Evolutionary conservation across 2,329 filamentous ascomycete genomes (phyloP), one percentile per base, ranked within the genome.

Genomic region (Neurospora sp.): DNA sequence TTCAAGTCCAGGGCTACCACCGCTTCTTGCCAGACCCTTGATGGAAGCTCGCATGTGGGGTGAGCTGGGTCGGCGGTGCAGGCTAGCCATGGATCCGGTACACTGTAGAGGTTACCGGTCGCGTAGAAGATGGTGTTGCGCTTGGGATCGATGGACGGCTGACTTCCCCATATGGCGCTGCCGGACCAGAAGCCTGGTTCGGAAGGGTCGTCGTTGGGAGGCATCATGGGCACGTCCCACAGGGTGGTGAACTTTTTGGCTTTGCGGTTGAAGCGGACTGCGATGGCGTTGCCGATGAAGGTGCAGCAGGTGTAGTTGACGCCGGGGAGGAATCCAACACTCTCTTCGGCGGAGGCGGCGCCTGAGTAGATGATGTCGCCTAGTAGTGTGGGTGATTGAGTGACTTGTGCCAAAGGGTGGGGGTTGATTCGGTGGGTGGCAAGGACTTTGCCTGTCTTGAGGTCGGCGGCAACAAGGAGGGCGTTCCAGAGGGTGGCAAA

Each of bases 61-160:
- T 72, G 68, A 28, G 68, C 39, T n/a, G 73, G 73, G 8, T 68
- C 36, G 28, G 73, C 72, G 23, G 73, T 71, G 69, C 78, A 79
- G 11, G 73, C 67, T 9, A 71, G 43, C 28, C 70, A 74, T 2
- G n/a, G 66, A 13, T 70, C 43, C 0, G 78, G 76, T 7, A 74
- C 66, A 1, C 69, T 68, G 70, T 80, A 80, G 2, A 74, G 36
- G 72, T 80, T 78, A 19, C 78, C 78, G 4, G 77, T 79, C 19
- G 71, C 78, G 67, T 78, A 71, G 68, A 77, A 78, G 9, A 79
- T 74, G 40, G 76, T 75, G 38, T 70, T 69, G 9, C 76, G 73
- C 6, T 4, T 66, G 0, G 67, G 15, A 68, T 79, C 78, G 68
- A 80, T 78, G 23, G 77, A 68, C 1, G 78, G 78, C 68, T 78